These are phyloP conservation scores for Terfezia boudieri DNA, from an alignment of 495 filamentous ascomycete genomes.

Conservation along the genomic window DNA sequence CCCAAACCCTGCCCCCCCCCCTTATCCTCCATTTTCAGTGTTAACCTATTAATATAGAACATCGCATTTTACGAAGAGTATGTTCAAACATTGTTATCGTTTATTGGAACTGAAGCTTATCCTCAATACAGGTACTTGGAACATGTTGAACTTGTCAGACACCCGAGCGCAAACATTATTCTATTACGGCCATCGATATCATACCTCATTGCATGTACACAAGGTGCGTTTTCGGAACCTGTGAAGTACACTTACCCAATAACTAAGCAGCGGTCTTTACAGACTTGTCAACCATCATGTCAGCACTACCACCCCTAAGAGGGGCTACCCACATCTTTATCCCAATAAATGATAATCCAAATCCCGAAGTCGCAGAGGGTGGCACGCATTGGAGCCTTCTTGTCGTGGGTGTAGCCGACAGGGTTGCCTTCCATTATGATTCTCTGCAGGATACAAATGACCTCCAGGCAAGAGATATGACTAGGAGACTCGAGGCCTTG, in stretches of 20 bases:
- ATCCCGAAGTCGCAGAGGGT: constrained; percentile 55
- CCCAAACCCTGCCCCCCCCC: no score
- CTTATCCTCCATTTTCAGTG: neutral
- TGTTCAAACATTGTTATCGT: neutral
- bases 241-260: neutral
- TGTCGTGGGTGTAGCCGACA: constrained; percentile 68
- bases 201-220: constrained; percentile 72
- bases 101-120: neutral
- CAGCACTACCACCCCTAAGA: constrained; percentile 57
- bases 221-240: constrained; percentile 2
- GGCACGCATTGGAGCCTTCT: constrained; percentile 92
- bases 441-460: constrained; percentile 58
- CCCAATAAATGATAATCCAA: constrained; percentile 74
- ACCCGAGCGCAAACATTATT: constrained; percentile 61
- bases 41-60: constrained; percentile 26
- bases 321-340: constrained; percentile 86
- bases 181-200: constrained; percentile 86
- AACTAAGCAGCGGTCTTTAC: constrained; percentile 2
- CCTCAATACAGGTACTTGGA: constrained; percentile 49
- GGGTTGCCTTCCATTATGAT: constrained; percentile 93
- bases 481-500: constrained; percentile 36
- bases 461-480: constrained; percentile 42
- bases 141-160: constrained; percentile 55
- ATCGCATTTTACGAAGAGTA: constrained; percentile 67
- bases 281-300: constrained; percentile 47